These are phyloP conservation scores for Cytospora piceae DNA, from an alignment of 2,329 filamentous ascomycete genomes.

Conservation along the genomic window DNA sequence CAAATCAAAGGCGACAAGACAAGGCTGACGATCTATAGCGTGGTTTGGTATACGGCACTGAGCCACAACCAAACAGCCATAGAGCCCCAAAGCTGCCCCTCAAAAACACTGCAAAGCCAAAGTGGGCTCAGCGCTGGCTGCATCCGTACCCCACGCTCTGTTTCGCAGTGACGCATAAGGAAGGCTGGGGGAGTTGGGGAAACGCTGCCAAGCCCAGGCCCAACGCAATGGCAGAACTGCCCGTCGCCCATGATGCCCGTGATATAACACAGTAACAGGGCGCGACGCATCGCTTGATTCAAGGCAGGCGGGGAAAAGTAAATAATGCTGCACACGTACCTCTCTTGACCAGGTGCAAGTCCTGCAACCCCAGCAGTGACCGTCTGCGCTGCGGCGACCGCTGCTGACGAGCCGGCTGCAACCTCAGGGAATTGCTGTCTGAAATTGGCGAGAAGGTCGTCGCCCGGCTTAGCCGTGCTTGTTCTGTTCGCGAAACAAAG, in stretches of 20 bases:
- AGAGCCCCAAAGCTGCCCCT: background rate
- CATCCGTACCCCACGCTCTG: conserved; percentile 17
- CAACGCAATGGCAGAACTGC: conserved; percentile 2
- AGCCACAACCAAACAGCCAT: background rate
- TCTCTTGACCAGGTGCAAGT: conserved; percentile 39
- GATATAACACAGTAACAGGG: background rate
- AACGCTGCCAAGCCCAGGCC: conserved; percentile 17
- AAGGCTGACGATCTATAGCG: background rate
- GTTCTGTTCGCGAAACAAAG: conserved; percentile 52
- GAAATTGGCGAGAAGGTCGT: conserved; percentile 83
- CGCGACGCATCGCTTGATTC: background rate
- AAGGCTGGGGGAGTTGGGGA: conserved; percentile 12
- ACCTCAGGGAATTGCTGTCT: conserved; percentile 79
- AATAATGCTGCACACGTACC: conserved; percentile 35
- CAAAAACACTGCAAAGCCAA: conserved; percentile 20
- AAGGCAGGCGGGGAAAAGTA: background rate
- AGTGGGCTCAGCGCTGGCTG: background rate
- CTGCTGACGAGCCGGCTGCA: conserved; percentile 51
- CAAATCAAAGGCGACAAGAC: background rate
- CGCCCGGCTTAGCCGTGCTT: conserved; percentile 82
- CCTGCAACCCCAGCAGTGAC: conserved; percentile 40
- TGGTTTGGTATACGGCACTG: background rate
- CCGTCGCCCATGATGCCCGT: too few species aligned
- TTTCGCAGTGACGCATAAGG: background rate
- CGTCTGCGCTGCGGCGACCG: conserved; percentile 44